phyloP scores from a whole-genome alignment of 129 eudicot genomes.

The Pulicaria dysenterica region DNA sequence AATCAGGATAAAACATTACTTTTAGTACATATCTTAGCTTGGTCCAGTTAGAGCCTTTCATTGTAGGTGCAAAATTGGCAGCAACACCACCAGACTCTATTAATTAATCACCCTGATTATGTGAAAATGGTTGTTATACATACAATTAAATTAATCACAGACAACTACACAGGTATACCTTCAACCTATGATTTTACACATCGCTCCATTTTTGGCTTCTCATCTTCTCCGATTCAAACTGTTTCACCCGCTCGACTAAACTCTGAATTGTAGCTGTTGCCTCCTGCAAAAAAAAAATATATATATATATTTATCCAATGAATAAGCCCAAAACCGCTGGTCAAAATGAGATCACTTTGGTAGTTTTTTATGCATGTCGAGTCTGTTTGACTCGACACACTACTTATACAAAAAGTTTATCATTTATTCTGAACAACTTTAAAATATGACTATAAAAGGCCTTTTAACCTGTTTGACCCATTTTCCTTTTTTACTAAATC shows the following conservation, averaged over 20 bases:
- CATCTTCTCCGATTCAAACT: slow-evolving; percentile 54
- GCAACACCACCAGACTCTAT: slow-evolving; percentile 13
- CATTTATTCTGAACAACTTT: not conserved
- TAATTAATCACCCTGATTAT: not conserved
- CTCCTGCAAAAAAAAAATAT: slow-evolving; percentile 56
- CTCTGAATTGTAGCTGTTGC: slow-evolving; percentile 57
- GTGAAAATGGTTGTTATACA: not conserved
- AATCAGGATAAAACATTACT: too few species aligned
- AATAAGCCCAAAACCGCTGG: too few species aligned
- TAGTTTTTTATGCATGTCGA: not conserved
- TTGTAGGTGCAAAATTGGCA: slow-evolving; percentile 32
- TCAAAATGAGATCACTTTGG: not conserved
- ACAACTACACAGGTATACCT: not conserved
- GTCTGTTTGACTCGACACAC: not conserved
- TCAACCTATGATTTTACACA: not conserved
- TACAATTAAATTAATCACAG: not conserved
- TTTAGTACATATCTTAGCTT: too few species aligned
- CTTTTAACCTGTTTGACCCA: not conserved
- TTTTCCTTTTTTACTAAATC: not conserved
- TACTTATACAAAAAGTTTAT: not conserved
- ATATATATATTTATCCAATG: too few species aligned
- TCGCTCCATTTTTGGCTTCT: slow-evolving; percentile 20
- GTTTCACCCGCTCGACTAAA: slow-evolving; percentile 57
- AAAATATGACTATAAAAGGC: not conserved
- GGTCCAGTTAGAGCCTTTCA: not conserved